Evolutionary conservation across 495 filamentous ascomycete species (phyloP), one percentile per base, ranked within the genome.

Genomic region (Aspergillus cavernicola): DNA sequence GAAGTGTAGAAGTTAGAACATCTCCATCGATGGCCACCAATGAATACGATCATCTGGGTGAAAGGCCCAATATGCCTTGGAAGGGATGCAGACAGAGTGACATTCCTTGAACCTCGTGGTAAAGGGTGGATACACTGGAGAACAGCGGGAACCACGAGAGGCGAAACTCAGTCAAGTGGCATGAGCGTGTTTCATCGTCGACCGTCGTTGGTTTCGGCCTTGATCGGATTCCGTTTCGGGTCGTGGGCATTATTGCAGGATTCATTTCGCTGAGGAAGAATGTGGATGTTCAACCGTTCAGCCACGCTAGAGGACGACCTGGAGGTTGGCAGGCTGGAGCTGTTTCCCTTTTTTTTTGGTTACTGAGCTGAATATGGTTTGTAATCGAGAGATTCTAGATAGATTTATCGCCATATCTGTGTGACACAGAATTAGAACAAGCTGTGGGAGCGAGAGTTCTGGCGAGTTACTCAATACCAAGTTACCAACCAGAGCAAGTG

Each of bases 171-270:
- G 29, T 35, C 31, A 9, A 36, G 29, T 22, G 31, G 44, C 44
- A 47, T 33, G 31, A 23, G 44, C 19, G 44, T 24, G 44, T 36
- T 36, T 35, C 44, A 47, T 35, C 43, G 18, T 33, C n/a, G n/a
- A n/a, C n/a, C n/a, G n/a, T n/a, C 28, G 43, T 46, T 46, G 15
- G 28, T 46, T 46, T n/a, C 28, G 22, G 43, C 22, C 44, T n/a
- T 6, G 36, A 33, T 47, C 24, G 29, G 13, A 32, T 3, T 9
- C 44, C 31, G 19, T 36, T 47, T 47, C 19, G 44, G 16, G 44
- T 47, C 20, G 44, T 47, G 44, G 44, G 19, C n/a, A n/a, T n/a
- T 16, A 22, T 47, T 6, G 19, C 44, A 47, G 44, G 44, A 47
- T 47, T 23, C 31, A 9, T 28, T 28, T 28, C 24, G 24, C 9